Base-by-base conservation (phyloP, 169 alveolate genomes). In the Eimeria zaria region DNA sequence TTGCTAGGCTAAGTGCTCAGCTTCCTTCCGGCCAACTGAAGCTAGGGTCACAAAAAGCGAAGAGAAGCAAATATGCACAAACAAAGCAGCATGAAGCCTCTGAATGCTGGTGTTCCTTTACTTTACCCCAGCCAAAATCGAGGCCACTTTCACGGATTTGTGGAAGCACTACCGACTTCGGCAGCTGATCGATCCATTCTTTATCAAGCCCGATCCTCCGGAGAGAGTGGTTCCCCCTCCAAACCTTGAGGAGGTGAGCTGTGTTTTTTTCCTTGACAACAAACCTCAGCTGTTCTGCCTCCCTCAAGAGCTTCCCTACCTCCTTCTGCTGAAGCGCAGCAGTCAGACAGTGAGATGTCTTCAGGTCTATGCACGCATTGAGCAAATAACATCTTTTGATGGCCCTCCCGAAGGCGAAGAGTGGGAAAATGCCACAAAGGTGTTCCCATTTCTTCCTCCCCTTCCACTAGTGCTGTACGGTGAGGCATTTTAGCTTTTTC, bases 381-480 rank as follows among this genome's bases (percentile, higher is more conserved):
- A 91, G 69, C 91, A 91, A 60, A 55, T 81, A 30, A 78, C 48
- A 14, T 78, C 96, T 27, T 73, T 91, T 16, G 91, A 78, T 27
- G 81, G 36, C 39, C 91, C 96, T 12, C 96, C 96, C 24, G 91
- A 91, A 27, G 91, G 90, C 58, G 81, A 83, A 27, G 80, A 83
- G n/a, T 60, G 84, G 81, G 85, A 44, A 27, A 64, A 76, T 14
- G 88, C 62, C 60, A 39, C 96, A 27, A 53, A 76, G 69, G 27
- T 16, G 39, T 91, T 91, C 9, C 96, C 96, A 3, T 91, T 91
- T 48, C 96, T 91, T 2, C 96, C 96, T 33, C 91, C 96, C 0
- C 91, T 91, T n/a, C 96, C 96, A 1, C 48, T 64, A 36, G 91
- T 91, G 16, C 78, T 91, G 62, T 91, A 76, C 58, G 96, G 96